Conservation (phyloP, 2,329 filamentous ascomycete species). For the Cytospora piceicola region DNA sequence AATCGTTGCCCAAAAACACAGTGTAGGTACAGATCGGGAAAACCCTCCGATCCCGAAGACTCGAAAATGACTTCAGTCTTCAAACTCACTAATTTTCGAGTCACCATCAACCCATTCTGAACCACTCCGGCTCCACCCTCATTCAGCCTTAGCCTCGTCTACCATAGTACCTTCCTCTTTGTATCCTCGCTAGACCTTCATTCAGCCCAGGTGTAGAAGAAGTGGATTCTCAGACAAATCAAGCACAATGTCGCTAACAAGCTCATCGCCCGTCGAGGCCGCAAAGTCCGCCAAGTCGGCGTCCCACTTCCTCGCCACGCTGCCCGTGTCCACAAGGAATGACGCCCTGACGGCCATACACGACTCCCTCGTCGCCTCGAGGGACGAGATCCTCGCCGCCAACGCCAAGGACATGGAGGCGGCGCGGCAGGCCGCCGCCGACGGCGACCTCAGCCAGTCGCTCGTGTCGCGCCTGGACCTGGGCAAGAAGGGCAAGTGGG, state of each 20-base stretch:
- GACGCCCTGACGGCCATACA: constrained; percentile 84
- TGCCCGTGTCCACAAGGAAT: constrained; percentile 78
- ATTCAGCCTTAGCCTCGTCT: constrained; percentile 4
- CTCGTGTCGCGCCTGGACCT: constrained; percentile 89
- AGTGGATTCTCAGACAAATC: background rate
- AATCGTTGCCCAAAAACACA: background rate
- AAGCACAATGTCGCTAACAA: constrained; percentile 80
- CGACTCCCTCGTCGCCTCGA: constrained; percentile 69
- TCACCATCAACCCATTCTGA: background rate
- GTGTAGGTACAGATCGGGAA: constrained; percentile 14
- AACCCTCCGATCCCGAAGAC: constrained; percentile 18
- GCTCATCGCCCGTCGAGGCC: constrained; percentile 76
- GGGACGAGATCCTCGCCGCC: constrained; percentile 78
- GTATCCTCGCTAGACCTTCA: constrained; percentile 3
- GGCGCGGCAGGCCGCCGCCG: constrained; percentile 73
- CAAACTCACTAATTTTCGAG: background rate
- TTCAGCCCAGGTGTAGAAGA: background rate
- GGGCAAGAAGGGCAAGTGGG: constrained; percentile 85
- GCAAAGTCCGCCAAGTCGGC: constrained; percentile 79
- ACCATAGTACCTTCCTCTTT: background rate
- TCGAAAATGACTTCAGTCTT: constrained; percentile 16
- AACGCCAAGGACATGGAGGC: constrained; percentile 81
- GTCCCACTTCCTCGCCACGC: constrained; percentile 80
- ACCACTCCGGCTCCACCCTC: background rate
- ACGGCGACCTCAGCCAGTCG: constrained; percentile 77